Conservation (phyloP, 2,329 filamentous ascomycete genomes). For the Tolypocladium inflatum region DNA sequence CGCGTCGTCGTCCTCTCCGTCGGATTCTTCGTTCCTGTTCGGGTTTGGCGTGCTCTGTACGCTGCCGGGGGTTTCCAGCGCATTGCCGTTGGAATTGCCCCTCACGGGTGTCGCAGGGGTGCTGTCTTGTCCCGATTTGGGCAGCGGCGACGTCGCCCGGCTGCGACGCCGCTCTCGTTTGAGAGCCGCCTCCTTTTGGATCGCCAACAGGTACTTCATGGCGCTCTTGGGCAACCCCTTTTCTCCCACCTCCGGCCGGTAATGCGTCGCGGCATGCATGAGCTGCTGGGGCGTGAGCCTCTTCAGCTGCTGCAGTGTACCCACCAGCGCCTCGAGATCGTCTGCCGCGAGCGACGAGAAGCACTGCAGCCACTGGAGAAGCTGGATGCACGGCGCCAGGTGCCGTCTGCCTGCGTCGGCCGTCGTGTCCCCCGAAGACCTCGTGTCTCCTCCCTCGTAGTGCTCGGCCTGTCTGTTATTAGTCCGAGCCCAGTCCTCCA, state of each 20-base stretch:
- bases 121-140: conserved; percentile 23
- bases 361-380: conserved; percentile 95
- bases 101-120: conserved; percentile 35
- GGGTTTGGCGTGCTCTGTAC: conserved; percentile 28
- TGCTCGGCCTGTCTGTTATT: conserved; percentile 95
- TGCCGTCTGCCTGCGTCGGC: conserved; percentile 77
- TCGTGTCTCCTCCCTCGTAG: conserved; percentile 86
- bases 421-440: conserved; percentile 75
- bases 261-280: conserved; percentile 85
- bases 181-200: conserved; percentile 64
- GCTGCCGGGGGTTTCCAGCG: conserved; percentile 31
- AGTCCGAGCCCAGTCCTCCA: conserved; percentile 90
- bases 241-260: conserved; percentile 90
- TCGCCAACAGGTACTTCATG: conserved; percentile 71
- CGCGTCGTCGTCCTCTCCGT: conserved; percentile 49
- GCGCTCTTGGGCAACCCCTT: conserved; percentile 83
- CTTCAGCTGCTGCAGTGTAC: conserved; percentile 82
- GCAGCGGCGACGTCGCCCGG: conserved; percentile 33
- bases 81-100: conserved; percentile 30
- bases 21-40: conserved; percentile 25
- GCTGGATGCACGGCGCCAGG: conserved; percentile 80
- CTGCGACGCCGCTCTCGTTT: conserved; percentile 46
- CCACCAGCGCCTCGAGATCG: conserved; percentile 79
- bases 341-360: conserved; percentile 85
- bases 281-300: conserved; percentile 79